Evolutionary conservation across 371 early-diverging fungal species (phyloP).

Genomic region (Mucor racemosus): DNA sequence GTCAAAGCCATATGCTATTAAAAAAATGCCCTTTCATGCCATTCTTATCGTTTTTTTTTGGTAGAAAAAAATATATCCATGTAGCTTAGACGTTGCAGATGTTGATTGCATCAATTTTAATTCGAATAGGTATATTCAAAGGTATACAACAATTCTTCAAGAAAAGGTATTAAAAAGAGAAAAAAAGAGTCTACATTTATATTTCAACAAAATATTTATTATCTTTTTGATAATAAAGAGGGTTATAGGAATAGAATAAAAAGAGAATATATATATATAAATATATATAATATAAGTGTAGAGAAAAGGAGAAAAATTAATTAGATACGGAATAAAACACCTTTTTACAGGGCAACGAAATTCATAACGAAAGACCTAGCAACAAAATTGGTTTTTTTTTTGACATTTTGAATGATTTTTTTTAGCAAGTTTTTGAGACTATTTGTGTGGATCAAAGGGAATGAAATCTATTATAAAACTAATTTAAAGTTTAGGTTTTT

Average conservation of each 20-base stretch:
- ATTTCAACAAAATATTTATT: background rate
- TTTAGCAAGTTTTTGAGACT: too few species aligned
- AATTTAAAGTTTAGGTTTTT: conserved; percentile 18
- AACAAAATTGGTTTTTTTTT: background rate
- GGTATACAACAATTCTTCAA: too few species aligned
- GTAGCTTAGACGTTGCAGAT: too few species aligned
- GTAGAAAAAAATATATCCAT: too few species aligned
- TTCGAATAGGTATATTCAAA: too few species aligned
- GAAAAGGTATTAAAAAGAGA: too few species aligned
- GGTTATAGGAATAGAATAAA: background rate
- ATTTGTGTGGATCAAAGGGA: background rate
- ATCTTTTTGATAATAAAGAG: background rate
- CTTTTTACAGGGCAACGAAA: background rate
- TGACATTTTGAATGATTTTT: too few species aligned
- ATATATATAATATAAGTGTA: background rate
- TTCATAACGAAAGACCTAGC: conserved; percentile 4
- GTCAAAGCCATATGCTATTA: too few species aligned
- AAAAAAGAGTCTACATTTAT: background rate
- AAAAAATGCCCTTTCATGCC: too few species aligned
- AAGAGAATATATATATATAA: too few species aligned
- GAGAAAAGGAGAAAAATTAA: background rate
- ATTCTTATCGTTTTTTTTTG: too few species aligned
- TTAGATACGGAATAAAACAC: background rate
- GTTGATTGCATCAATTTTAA: too few species aligned
- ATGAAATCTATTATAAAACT: background rate